These are phyloP conservation scores for Stramenopiles sp. DNA, from an alignment of 352 stramenopile species.

Conservation along the genomic window DNA sequence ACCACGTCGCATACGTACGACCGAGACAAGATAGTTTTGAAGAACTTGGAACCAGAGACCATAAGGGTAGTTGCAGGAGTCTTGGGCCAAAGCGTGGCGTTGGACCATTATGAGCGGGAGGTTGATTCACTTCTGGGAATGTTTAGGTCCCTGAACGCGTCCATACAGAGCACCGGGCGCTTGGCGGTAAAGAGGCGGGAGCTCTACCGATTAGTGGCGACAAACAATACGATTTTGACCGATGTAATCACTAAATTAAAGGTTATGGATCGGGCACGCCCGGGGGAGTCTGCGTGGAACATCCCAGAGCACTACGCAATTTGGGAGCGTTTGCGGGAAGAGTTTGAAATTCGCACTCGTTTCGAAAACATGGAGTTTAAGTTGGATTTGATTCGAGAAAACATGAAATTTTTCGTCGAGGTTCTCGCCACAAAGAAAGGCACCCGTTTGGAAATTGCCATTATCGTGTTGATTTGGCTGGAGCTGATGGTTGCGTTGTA, in stretches of 20 bases:
- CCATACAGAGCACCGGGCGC: slow-evolving; percentile 33
- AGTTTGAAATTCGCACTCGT: slow-evolving; percentile 64
- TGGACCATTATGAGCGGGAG: slow-evolving; percentile 84
- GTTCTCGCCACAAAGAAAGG: slow-evolving; percentile 84
- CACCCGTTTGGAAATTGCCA: slow-evolving; percentile 33
- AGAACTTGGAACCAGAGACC: slow-evolving; percentile 52
- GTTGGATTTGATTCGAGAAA: slow-evolving; percentile 86
- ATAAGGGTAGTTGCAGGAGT: slow-evolving; percentile 79
- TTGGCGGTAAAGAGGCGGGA: slow-evolving; percentile 35
- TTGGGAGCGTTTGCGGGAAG: slow-evolving; percentile 38
- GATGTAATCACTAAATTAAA: slow-evolving; percentile 85
- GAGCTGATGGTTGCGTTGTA: too few relatives aligned
- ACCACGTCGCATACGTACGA: too few relatives aligned
- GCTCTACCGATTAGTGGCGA: slow-evolving; percentile 64
- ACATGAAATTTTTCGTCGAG: slow-evolving; percentile 96
- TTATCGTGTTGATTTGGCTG: too few relatives aligned
- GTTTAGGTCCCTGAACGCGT: slow-evolving; percentile 76
- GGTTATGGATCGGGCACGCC: slow-evolving; percentile 74
- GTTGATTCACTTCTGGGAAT: slow-evolving; percentile 78
- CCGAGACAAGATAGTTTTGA: slow-evolving; percentile 23
- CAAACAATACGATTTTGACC: slow-evolving; percentile 86
- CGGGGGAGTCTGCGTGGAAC: slow-evolving; percentile 77
- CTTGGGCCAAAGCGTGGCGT: slow-evolving; percentile 76
- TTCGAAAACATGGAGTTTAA: slow-evolving; percentile 94
- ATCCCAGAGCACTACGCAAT: slow-evolving; percentile 75